Conservation (phyloP, 805 yeast genomes). For the Lipomyces starkeyi region DNA sequence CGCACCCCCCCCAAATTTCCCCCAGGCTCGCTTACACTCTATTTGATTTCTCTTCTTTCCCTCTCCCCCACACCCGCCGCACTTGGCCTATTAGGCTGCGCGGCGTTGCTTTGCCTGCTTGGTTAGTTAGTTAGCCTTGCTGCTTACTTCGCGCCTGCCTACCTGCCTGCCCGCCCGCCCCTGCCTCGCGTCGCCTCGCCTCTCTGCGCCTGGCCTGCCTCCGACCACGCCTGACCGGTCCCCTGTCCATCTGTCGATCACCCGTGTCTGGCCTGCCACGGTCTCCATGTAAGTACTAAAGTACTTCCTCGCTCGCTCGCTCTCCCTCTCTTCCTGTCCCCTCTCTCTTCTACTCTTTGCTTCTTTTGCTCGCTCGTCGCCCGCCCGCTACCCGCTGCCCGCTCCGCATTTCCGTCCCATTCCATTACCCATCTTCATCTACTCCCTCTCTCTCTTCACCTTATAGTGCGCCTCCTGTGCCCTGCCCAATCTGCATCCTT, state of each 20-base stretch:
- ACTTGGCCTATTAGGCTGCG: not conserved
- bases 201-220: not conserved
- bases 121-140: too few species aligned
- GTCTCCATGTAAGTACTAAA: not conserved
- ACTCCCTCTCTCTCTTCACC: not conserved
- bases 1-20: not conserved
- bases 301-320: too few species aligned
- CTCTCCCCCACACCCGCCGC: not conserved
- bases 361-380: not conserved
- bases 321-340: not conserved
- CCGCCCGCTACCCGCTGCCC: not conserved
- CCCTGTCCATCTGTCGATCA: slow-evolving; percentile 9
- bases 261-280: slow-evolving; percentile 3
- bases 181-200: not conserved
- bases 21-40: not conserved
- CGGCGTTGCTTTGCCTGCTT: not conserved
- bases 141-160: too few species aligned
- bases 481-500: not conserved
- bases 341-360: not conserved
- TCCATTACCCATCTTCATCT: too few species aligned
- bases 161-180: not conserved
- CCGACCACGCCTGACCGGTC: not conserved
- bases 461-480: not conserved
- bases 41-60: not conserved
- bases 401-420: not conserved